Conservation (phyloP, 345 rosid species). For the Brassica rapa region DNA sequence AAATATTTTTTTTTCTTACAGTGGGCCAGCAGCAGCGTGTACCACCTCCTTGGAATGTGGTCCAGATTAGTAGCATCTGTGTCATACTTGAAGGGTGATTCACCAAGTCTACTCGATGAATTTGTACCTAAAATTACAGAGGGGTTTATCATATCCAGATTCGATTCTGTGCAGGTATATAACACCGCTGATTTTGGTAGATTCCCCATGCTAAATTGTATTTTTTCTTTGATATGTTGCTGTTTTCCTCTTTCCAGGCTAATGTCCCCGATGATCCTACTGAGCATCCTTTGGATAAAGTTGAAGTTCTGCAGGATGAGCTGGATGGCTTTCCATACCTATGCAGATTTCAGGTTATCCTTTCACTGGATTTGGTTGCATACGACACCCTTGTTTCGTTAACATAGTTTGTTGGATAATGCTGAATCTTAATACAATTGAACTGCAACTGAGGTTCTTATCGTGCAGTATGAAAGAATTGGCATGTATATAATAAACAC, state of each 20-base stretch:
- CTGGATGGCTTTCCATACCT: constrained; percentile 96
- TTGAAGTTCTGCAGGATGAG: constrained; percentile 97
- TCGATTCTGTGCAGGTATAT: constrained; percentile 89
- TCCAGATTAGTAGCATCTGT: constrained; percentile 92
- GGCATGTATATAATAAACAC: constrained; percentile 75
- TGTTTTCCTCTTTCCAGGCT: constrained; percentile 51
- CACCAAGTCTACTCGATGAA: constrained; percentile 95
- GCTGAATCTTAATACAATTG: constrained; percentile 22
- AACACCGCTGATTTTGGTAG: constrained; percentile 12
- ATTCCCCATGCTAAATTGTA: not conserved
- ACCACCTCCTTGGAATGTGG: constrained; percentile 94
- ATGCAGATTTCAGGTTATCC: constrained; percentile 93
- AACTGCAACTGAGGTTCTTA: constrained; percentile 17
- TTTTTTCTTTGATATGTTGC: constrained; percentile 10
- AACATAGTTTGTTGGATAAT: not conserved
- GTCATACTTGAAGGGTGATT: constrained; percentile 92
- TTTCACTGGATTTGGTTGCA: constrained; percentile 13
- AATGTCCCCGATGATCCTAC: constrained; percentile 77
- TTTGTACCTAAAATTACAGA: constrained; percentile 98
- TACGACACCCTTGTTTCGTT: constrained; percentile 3
- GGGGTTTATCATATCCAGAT: constrained; percentile 91
- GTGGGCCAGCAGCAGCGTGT: constrained; percentile 99
- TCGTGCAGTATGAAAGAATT: constrained; percentile 87
- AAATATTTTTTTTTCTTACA: constrained; percentile 36
- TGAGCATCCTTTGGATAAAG: constrained; percentile 93